Evolutionary conservation across 2,329 filamentous ascomycete genomes (phyloP).

Genomic region (Mycogone perniciosa): DNA sequence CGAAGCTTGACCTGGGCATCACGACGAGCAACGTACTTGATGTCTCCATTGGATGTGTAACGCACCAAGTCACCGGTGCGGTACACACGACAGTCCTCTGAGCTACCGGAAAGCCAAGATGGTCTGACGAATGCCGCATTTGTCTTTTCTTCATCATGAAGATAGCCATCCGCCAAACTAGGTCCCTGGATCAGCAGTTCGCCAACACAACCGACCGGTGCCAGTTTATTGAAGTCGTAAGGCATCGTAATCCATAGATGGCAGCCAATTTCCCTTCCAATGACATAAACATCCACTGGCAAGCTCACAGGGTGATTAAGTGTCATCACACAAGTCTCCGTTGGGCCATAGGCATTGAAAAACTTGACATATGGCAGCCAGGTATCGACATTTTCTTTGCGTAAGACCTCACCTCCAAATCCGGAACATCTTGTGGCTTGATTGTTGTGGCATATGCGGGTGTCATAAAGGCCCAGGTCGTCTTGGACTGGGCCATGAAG

Average conservation of each 20-base stretch:
- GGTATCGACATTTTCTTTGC: background rate
- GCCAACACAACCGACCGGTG: slow-evolving; percentile 16
- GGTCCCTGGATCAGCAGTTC: slow-evolving; percentile 23
- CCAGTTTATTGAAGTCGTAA: slow-evolving; percentile 13
- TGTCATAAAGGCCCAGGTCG: background rate
- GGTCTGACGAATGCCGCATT: slow-evolving; percentile 26
- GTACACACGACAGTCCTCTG: slow-evolving; percentile 24
- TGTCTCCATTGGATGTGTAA: slow-evolving; percentile 32
- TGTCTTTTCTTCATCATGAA: slow-evolving; percentile 17
- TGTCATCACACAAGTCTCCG: too few species aligned
- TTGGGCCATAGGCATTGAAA: too few species aligned
- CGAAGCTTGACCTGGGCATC: slow-evolving; percentile 52
- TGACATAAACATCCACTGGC: background rate
- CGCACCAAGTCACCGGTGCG: slow-evolving; percentile 41
- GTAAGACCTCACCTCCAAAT: background rate
- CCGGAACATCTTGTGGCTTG: background rate
- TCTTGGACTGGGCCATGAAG: background rate
- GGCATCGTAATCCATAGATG: slow-evolving; percentile 18
- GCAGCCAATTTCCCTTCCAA: background rate
- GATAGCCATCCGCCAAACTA: slow-evolving; percentile 19
- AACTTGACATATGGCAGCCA: background rate
- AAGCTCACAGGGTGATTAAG: too few species aligned
- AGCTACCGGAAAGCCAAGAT: slow-evolving; percentile 17
- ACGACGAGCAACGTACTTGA: slow-evolving; percentile 43
- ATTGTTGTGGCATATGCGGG: background rate